Base-by-base conservation (phyloP, 2,329 filamentous ascomycete genomes). In the Phyllosticta capitalensis region DNA sequence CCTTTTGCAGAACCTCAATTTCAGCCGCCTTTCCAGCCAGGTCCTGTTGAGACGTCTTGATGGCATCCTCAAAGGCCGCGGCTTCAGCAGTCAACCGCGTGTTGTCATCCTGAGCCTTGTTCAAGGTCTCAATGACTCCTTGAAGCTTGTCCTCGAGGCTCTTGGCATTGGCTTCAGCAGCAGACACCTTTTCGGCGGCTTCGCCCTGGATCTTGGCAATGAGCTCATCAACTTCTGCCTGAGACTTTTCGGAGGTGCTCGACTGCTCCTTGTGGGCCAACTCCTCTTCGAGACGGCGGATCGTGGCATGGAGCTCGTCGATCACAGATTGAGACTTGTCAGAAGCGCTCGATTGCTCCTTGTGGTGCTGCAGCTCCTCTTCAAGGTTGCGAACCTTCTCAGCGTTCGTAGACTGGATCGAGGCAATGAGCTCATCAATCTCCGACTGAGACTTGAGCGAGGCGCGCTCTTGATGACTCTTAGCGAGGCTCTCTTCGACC, bases 401-500 rank as follows among this genome's bases (percentile, higher is more conserved):
- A 10, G 50, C 48, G 20, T 28, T 30, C 3, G 55, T 52, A 20
- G 51, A 45, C 53, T 48, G 51, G 14, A 48, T 30, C 26, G 54
- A 53, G 38, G 54, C 53, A 4, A 55, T 38, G 24, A 55, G 53
- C 20, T 55, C 26, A 9, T 59, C 58, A 10, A 59, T 21, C 20
- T 59, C 58, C 5, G 58, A 51, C 17, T 59, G 58, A 52, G 58
- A 20, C 45, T 59, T 59, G 38, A 59, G 52, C 19, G 53, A 24
- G 10, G 38, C 45, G 21, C 58, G 58, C 20, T 59, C 58, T 21
- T 59, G 52, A 10, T 52, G 45, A 17, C 38, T 26, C 52, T 59
- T 51, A 52, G 50, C 51, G 17, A 55, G 38, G 48, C 5, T 55
- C 28, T 59, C 52, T n/a, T 52, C 50, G 22, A 52, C 20, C 50